Percentiles rank a stretch among this genome's conserved stretches.
phyloP scores from a whole-genome alignment of 345 rosid genomes.

The Ceriops decandra region DNA sequence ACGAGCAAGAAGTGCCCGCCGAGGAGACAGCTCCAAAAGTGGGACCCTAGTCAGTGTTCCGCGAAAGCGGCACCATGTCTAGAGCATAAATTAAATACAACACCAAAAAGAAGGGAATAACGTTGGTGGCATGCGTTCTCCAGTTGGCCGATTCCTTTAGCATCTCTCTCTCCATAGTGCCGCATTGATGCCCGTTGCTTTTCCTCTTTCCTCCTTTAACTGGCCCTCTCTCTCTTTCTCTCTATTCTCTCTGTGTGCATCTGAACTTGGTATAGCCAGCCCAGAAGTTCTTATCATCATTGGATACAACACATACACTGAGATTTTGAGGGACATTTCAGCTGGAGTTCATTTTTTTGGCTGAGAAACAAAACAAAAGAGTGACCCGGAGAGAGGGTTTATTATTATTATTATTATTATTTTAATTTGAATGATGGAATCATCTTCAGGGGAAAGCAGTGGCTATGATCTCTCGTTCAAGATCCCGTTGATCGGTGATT shows the following conservation, averaged over 20 bases:
- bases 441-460: slow-evolving; percentile 66
- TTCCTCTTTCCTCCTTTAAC: slow-evolving; percentile 1
- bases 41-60: not conserved
- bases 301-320: slow-evolving; percentile 20
- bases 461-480: slow-evolving; percentile 86
- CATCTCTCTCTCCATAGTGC: slow-evolving; percentile 21
- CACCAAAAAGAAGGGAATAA: slow-evolving; percentile 25
- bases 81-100: not conserved
- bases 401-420: no score
- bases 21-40: no score
- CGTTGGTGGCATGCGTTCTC: slow-evolving; percentile 35
- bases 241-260: slow-evolving; percentile 9
- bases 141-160: slow-evolving; percentile 46
- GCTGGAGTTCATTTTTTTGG: not conserved
- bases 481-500: slow-evolving; percentile 94
- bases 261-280: not conserved
- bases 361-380: not conserved
- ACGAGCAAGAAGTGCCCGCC: no score
- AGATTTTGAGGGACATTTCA: not conserved
- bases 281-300: slow-evolving; percentile 28
- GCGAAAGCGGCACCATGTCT: slow-evolving; percentile 19
- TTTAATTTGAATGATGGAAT: slow-evolving; percentile 52
- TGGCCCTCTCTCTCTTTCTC: slow-evolving; percentile 12
- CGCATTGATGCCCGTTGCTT: slow-evolving; percentile 31
- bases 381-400: not conserved